Base-by-base conservation (phyloP, 768 basidiomycete species). In the Boletellus emodensis region DNA sequence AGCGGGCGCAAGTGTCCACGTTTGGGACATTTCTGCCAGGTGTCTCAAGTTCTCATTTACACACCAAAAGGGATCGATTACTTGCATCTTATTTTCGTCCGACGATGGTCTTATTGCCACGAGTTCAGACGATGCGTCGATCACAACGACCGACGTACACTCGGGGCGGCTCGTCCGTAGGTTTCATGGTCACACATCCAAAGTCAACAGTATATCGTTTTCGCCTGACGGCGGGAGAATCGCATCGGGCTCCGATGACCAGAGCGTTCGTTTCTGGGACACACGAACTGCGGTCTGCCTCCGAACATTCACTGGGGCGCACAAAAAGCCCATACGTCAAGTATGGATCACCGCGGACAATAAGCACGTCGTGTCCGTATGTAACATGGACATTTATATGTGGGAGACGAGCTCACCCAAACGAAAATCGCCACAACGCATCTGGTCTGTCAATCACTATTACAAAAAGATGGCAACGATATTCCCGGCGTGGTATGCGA, bases 191-290 rank as follows among this genome's bases (percentile, higher is more conserved):
- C 62, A 65, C 40, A 44, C 37, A 14, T 46, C 53, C 17, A 41
- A 40, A 38, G 51, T 65, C 17, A 58, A 54, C 11, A 53, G 35
- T 30, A 50, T 65, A 26, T 45, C 64, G 7, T 59, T 66, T 41
- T 65, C 64, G 3, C 42, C 47, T 20, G 55, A 66, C 34, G 41
- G 34, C 7, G 41, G 2, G 26, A 52, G 36, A 24, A 56, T 65
- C 26, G 59, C 51, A 3, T 65, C 63, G 0, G 59, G 57, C 9
- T 66, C 61, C 6, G 36, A 52, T 10, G 63, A 65, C 22, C 55
- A 46, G 22, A 52, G 47, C 3, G 40, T 63, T 28, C 64, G 64
- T 35, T 51, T 63, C 12, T 65, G 64, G 64, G 59, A 63, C 17
- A 46, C 49, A 20, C 46, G 37, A 18, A 57, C 63, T 8, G 62